Base-by-base conservation (phyloP, 495 filamentous ascomycete genomes). In the Penicilliopsis zonata region DNA sequence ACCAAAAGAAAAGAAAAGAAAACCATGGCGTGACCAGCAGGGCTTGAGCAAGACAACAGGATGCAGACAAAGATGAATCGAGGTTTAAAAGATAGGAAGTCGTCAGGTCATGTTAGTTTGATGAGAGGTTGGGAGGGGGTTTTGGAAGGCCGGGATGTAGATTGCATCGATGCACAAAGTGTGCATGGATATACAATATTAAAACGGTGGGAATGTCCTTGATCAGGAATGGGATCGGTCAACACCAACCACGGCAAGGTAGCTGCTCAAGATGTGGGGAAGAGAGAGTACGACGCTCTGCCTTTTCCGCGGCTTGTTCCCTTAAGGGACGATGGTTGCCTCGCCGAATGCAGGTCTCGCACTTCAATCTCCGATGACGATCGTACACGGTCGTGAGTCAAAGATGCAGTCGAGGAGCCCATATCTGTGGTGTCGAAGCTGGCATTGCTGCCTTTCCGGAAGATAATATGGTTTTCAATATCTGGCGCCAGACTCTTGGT, bases 221-320 rank as follows among this genome's bases (percentile, higher is more conserved):
- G n/a, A n/a, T n/a, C n/a, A n/a, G n/a, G n/a, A n/a, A n/a, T n/a
- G n/a, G n/a, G n/a, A n/a, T n/a, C n/a, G n/a, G n/a, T n/a, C n/a
- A n/a, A n/a, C n/a, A n/a, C n/a, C n/a, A n/a, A n/a, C n/a, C n/a
- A n/a, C 16, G 20, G n/a, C 25, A 13, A 15, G 14, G n/a, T 9
- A 24, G 25, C 16, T 31, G 43, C 22, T 26, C 47, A 34, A 15
- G 43, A 36, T 13, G 57, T 40, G 5, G 61, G 62, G 35, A 66
- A 66, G 35, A 66, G 57, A 27, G 62, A 66, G 40, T 66, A 66
- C 13, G 59, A 63, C 12, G 56, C 41, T 14, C 50, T 52, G 31
- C 59, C 52, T 42, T 39, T 54, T 39, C 46, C 53, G 12, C 53
- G 39, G 30, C 37, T 4, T 43, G 2, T 38, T 36, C 24, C 49